Percentiles rank a stretch among this genome's conserved stretches.
Conservation (phyloP, 495 filamentous ascomycete species). For the Choiromyces venosus region DNA sequence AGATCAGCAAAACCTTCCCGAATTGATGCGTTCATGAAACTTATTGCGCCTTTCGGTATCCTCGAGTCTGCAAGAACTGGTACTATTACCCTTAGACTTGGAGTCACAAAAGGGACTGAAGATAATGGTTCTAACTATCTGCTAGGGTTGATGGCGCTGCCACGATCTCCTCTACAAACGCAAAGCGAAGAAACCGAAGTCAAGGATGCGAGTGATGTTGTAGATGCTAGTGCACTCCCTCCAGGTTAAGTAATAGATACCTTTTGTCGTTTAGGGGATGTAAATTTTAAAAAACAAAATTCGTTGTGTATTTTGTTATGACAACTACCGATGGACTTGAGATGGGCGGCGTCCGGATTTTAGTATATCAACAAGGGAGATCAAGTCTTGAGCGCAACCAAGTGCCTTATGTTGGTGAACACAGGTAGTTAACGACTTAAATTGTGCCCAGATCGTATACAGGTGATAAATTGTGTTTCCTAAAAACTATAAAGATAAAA, state of each 20-base stretch:
- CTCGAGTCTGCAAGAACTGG: conserved; percentile 86
- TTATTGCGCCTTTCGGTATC: conserved; percentile 92
- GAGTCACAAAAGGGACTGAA: neutral
- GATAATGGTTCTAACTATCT: conserved; percentile 11
- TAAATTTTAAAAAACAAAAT: neutral
- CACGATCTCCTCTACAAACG: conserved; percentile 78
- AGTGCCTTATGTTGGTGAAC: neutral
- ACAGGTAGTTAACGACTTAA: neutral
- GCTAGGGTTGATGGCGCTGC: conserved; percentile 83
- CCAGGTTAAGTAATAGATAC: conserved; percentile 61
- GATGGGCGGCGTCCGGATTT: neutral
- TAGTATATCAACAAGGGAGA: neutral
- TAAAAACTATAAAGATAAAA: neutral
- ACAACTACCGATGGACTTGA: neutral
- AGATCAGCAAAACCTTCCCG: conserved; percentile 87
- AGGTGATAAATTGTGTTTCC: neutral
- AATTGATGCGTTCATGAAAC: conserved; percentile 96
- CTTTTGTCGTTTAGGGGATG: neutral
- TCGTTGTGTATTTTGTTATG: neutral
- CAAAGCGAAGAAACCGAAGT: conserved; percentile 65
- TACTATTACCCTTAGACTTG: conserved; percentile 26
- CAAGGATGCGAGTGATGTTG: conserved; percentile 84
- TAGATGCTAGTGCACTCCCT: conserved; percentile 86
- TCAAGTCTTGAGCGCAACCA: neutral
- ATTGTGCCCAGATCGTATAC: neutral